Evolutionary conservation across 1,284 basidiomycete genomes (phyloP).

Genomic region (Pseudozyma sp.): DNA sequence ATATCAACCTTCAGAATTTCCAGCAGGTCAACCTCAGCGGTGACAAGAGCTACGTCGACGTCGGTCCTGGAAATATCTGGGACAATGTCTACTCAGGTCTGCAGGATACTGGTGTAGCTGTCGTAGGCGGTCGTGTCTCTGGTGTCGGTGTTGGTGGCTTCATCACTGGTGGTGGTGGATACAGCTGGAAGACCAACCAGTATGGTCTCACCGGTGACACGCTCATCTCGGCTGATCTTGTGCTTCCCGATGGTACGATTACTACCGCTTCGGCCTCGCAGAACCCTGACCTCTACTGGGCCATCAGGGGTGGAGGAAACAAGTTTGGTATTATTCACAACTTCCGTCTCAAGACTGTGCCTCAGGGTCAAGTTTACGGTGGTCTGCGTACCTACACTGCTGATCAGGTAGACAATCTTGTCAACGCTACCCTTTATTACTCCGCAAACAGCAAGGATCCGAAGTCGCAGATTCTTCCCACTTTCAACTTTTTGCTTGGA

Average conservation of each 20-base stretch:
- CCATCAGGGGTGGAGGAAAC: constrained; percentile 57
- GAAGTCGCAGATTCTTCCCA: constrained; percentile 54
- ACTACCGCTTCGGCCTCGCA: constrained; percentile 37
- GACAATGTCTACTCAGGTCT: constrained; percentile 53
- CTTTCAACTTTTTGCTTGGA: constrained; percentile 50
- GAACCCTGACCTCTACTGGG: constrained; percentile 53
- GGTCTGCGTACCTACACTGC: constrained; percentile 47
- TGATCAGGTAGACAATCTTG: constrained; percentile 43
- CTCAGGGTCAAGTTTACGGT: constrained; percentile 53
- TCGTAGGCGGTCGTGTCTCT: constrained; percentile 55
- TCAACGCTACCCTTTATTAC: constrained; percentile 50
- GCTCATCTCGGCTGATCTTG: constrained; percentile 46
- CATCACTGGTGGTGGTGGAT: constrained; percentile 55
- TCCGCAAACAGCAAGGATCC: constrained; percentile 52
- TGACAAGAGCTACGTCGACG: constrained; percentile 53
- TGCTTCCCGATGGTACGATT: constrained; percentile 52
- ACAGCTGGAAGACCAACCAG: constrained; percentile 55
- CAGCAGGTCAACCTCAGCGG: constrained; percentile 40
- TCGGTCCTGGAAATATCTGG: constrained; percentile 55
- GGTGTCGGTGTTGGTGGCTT: constrained; percentile 60
- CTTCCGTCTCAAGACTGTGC: constrained; percentile 50
- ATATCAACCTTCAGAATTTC: constrained; percentile 51
- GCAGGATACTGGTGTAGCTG: constrained; percentile 31
- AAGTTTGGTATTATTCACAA: constrained; percentile 52
- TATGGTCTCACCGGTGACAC: constrained; percentile 54